Evolutionary conservation across 306 rosid species (phyloP).

Genomic region (Phaseolus lunatus): DNA sequence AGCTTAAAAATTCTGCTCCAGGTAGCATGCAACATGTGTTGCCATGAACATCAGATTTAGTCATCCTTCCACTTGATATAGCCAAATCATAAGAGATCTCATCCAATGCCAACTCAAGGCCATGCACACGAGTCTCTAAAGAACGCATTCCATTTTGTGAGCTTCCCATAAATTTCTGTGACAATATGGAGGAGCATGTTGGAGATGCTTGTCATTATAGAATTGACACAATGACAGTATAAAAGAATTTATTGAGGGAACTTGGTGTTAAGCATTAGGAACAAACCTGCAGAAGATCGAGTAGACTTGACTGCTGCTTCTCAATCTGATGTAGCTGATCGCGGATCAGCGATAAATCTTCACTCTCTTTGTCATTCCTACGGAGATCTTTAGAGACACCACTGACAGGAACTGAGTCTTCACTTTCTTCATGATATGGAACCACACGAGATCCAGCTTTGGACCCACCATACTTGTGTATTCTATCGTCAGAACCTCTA

Average conservation of each 20-base stretch:
- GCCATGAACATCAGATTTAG: slow-evolving; percentile 49
- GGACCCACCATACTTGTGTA: slow-evolving; percentile 58
- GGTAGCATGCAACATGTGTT: slow-evolving; percentile 78
- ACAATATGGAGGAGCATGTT: slow-evolving; percentile 33
- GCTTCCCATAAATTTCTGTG: slow-evolving; percentile 91
- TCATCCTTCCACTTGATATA: slow-evolving; percentile 83
- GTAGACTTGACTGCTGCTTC: slow-evolving; percentile 89
- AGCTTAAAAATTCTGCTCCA: slow-evolving; percentile 81
- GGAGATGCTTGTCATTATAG: slow-evolving; percentile 42
- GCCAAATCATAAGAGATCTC: slow-evolving; percentile 95
- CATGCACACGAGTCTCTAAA: slow-evolving; percentile 94
- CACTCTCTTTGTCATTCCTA: slow-evolving; percentile 66
- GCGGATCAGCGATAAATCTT: slow-evolving; percentile 79
- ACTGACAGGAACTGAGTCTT: slow-evolving; percentile 56
- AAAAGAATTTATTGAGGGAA: slow-evolving; percentile 25
- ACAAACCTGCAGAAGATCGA: slow-evolving; percentile 92
- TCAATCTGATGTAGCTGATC: slow-evolving; percentile 89
- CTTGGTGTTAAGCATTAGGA: slow-evolving; percentile 36
- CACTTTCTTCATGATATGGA: slow-evolving; percentile 74
- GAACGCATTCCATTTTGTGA: slow-evolving; percentile 93
- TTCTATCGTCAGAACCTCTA: slow-evolving; percentile 63
- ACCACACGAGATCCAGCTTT: slow-evolving; percentile 86
- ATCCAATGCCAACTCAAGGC: slow-evolving; percentile 91
- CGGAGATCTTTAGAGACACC: slow-evolving; percentile 55
- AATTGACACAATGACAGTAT: slow-evolving; percentile 12